Base-by-base conservation (phyloP, 495 filamentous ascomycete genomes). In the Penicillium malachiteum region DNA sequence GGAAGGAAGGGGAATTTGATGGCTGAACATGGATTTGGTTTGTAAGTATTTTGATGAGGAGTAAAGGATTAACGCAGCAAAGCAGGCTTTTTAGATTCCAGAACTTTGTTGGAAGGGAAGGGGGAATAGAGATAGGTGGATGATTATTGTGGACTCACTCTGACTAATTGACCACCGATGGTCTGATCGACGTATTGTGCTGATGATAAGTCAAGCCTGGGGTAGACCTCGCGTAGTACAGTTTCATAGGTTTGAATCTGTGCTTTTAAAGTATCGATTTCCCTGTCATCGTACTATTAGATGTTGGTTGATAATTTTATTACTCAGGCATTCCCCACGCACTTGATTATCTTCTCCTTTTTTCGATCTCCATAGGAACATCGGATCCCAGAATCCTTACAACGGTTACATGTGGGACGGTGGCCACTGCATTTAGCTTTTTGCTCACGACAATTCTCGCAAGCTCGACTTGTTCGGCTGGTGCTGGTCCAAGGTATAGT, bases 361-460 rank as follows among this genome's bases (percentile, higher is more conserved):
- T 86, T 86, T 34, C 81, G 78, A 54, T 85, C 80, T 12, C 72
- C 75, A 65, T 86, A 87, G 5, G 70, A 69, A 57, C 84, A 87
- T 7, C 17, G 46, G 32, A 78, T 64, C 16, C 71, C 71, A 18
- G 77, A 73, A 55, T 84, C 79, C 65, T 74, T 68, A 57, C 84
- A 87, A 55, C 84, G 76, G 40, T 78, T 75, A 63, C 84, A 87
- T 17, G 64, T 62, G 38, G 84, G 84, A 47, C 73, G 73, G 53
- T 78, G 78, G 9, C 83, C 83, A 54, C 76, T 84, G 64, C 82
- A 85, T 66, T 85, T 86, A 55, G 82, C 80, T 60, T 87, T 87
- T 57, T 87, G 79, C 52, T 89, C 85, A 10, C 87, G 78, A 71
- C 87, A 91, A 39, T 85, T 86, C 78, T 87, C 88, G 66, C 87